Evolutionary conservation across 345 rosid species (phyloP).

Genomic region (Moricandia moricandioides): DNA sequence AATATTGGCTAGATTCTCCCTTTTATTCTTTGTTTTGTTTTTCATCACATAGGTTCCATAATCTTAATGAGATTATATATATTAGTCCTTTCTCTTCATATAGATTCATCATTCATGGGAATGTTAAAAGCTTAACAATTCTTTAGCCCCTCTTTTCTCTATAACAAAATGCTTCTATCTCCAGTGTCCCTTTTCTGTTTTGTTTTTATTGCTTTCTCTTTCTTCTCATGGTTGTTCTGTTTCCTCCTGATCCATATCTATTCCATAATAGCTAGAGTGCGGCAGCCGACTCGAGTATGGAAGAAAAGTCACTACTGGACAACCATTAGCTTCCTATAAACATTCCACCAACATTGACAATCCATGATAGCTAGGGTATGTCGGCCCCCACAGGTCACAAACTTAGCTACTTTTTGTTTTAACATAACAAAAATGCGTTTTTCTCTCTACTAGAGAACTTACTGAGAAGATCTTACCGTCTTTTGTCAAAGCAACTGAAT

Average conservation of each 20-base stretch:
- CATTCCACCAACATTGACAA: too few relatives aligned
- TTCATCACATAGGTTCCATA: not conserved
- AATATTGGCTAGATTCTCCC: conserved; percentile 15
- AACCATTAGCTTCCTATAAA: too few relatives aligned
- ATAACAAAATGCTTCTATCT: conserved; percentile 12
- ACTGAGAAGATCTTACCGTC: too few relatives aligned
- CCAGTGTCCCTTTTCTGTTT: not conserved
- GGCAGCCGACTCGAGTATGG: conserved; percentile 62
- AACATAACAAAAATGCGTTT: too few relatives aligned
- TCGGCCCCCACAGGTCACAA: too few relatives aligned
- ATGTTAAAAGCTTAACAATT: conserved; percentile 18
- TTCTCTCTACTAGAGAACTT: too few relatives aligned
- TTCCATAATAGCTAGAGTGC: conserved; percentile 76
- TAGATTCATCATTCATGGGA: conserved; percentile 22
- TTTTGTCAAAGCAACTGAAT: too few relatives aligned
- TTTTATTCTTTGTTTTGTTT: conserved; percentile 3
- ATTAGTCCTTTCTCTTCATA: conserved; percentile 13
- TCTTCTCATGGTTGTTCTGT: conserved; percentile 21
- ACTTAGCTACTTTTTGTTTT: too few relatives aligned
- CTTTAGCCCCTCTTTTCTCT: conserved; percentile 17
- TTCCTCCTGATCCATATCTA: conserved; percentile 47
- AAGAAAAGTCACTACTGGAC: too few relatives aligned
- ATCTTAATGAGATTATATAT: conserved; percentile 10
- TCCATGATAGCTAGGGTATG: too few relatives aligned
- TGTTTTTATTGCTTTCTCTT: not conserved